Evolutionary conservation across 495 filamentous ascomycete species (phyloP), one percentile per base, ranked within the genome.

Genomic region (Podospora pseudoanserina): DNA sequence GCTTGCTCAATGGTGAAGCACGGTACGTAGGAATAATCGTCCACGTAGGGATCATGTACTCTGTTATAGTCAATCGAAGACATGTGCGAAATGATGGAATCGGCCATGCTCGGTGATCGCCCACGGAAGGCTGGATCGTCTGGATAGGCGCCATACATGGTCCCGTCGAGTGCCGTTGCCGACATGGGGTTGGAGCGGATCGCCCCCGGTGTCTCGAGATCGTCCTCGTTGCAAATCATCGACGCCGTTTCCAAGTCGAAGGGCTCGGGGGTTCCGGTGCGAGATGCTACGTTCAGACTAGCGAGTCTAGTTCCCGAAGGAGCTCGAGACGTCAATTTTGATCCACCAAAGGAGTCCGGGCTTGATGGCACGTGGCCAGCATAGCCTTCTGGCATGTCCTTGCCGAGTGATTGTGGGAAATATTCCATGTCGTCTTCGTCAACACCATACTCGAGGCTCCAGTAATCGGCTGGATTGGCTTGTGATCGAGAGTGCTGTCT

Each of bases 21-120:
- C 19, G 95, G 95, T 4, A 97, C 93, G 73, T 94, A 95, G 18
- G 88, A 90, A 77, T 90, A 90, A 72, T 97, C 92, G 65, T 94
- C 92, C n/a, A 90, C 85, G 39, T 90, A 90, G 0, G 88, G 77
- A 62, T 87, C 85, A 66, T 85, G 83, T 61, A 79, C 73, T 77
- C 78, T 79, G 70, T 74, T 80, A 70, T 80, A 82, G 67, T 88
- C 85, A 27, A 88, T 67, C 20, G 80, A 84, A 58, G 79, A 87
- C 80, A 86, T 84, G 77, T 86, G 85, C 19, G 87, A 90, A 64
- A 86, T 84, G 76, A 85, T 82, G 32, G 86, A 88, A 68, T 86
- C 86, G 3, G 84, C 82, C 78, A 87, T 81, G 72, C 87, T 90
- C 32, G 86, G 85, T 16, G 86, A 86, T 53, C 86, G 77, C n/a